phyloP scores from a whole-genome alignment of 129 eudicot species.

The Cynara cardunculus region DNA sequence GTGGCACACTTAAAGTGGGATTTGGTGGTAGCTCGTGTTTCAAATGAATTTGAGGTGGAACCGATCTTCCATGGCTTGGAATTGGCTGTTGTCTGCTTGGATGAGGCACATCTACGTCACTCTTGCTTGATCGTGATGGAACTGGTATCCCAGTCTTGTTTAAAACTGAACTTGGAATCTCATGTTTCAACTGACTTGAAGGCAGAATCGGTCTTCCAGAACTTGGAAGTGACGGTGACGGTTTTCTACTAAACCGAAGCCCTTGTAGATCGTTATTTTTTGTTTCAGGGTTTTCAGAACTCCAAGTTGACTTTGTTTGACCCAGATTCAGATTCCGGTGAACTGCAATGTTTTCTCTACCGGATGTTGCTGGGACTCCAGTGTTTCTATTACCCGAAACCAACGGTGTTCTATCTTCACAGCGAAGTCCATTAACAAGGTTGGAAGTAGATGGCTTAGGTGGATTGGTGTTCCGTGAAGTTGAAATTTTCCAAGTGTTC shows the following conservation, averaged over 20 bases:
- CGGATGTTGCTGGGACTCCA: neutral
- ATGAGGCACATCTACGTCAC: neutral
- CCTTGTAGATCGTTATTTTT: neutral
- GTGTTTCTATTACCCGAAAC: neutral
- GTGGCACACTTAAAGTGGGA: neutral
- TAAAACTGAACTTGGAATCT: neutral
- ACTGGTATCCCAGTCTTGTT: neutral
- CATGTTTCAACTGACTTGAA: neutral
- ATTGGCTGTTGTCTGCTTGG: neutral
- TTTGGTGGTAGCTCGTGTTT: neutral
- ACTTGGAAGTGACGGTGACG: neutral
- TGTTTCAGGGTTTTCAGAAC: neutral
- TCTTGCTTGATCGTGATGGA: neutral
- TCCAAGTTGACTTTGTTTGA: neutral
- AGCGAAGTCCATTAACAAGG: neutral
- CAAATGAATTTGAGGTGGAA: neutral
- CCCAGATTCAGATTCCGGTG: neutral
- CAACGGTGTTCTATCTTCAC: neutral
- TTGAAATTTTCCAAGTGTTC: neutral
- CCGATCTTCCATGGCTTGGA: slow-evolving; percentile 3
- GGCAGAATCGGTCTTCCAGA: neutral
- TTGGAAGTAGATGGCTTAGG: neutral
- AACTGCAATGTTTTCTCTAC: slow-evolving; percentile 12
- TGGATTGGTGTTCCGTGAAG: neutral
- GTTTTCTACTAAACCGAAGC: neutral